phyloP scores from a whole-genome alignment of 2,329 filamentous ascomycete genomes.

The Xylariales sp. region DNA sequence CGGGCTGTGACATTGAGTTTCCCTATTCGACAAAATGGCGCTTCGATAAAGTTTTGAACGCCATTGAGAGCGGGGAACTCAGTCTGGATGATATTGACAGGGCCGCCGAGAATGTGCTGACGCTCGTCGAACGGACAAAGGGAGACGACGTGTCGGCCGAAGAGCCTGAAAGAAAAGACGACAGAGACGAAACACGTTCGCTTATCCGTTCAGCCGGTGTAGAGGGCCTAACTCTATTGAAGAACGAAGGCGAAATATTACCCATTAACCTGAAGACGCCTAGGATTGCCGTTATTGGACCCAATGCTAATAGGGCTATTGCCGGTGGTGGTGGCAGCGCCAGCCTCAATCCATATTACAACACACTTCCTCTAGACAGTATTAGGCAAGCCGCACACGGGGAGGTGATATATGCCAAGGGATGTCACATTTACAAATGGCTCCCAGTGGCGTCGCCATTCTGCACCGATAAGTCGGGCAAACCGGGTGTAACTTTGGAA shows the following conservation, averaged over 20 bases:
- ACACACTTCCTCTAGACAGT: slow-evolving; percentile 71
- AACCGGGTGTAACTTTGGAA: slow-evolving; percentile 71
- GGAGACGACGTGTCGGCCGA: slow-evolving; percentile 69
- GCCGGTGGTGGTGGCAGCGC: slow-evolving; percentile 76
- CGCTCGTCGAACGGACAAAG: slow-evolving; percentile 70
- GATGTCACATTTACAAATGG: slow-evolving; percentile 74
- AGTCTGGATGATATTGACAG: slow-evolving; percentile 63
- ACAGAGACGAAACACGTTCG: slow-evolving; percentile 67
- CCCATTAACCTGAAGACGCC: slow-evolving; percentile 66
- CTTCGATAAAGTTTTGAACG: slow-evolving; percentile 67
- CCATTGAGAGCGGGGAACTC: slow-evolving; percentile 62
- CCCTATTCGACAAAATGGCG: slow-evolving; percentile 67
- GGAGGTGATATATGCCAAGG: slow-evolving; percentile 69
- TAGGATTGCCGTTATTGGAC: slow-evolving; percentile 74
- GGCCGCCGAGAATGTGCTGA: slow-evolving; percentile 70
- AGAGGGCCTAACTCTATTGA: slow-evolving; percentile 72
- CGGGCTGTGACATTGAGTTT: slow-evolving; percentile 69
- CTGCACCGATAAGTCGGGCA: slow-evolving; percentile 66
- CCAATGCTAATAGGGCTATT: slow-evolving; percentile 74
- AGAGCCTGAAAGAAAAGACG: slow-evolving; percentile 66
- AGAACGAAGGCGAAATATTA: slow-evolving; percentile 69
- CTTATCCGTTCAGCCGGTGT: slow-evolving; percentile 71
- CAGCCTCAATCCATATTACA: slow-evolving; percentile 76
- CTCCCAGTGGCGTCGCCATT: slow-evolving; percentile 70
- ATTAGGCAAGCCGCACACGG: slow-evolving; percentile 66